These are phyloP conservation scores for Wickerhamomyces silvicola DNA, from an alignment of 805 yeast genomes.

Conservation along the genomic window DNA sequence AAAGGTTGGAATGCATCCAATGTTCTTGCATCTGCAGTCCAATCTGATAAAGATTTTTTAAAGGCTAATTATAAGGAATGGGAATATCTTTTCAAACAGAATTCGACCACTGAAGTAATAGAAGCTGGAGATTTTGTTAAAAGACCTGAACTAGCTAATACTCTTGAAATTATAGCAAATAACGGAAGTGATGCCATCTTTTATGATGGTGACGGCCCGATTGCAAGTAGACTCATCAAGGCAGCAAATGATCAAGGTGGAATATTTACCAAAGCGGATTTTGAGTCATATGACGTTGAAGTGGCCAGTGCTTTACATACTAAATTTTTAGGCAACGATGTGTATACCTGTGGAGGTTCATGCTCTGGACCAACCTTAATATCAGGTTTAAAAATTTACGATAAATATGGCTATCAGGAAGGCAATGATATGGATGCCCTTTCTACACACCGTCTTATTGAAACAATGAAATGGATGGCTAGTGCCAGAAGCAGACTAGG, in stretches of 20 bases:
- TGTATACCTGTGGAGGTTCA: constrained; percentile 61
- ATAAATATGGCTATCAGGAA: constrained; percentile 32
- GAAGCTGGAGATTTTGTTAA: constrained; percentile 52
- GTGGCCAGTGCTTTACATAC: constrained; percentile 35
- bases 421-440: constrained; percentile 42
- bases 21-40: constrained; percentile 38
- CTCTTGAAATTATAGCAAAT: constrained; percentile 61
- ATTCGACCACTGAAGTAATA: constrained; percentile 27
- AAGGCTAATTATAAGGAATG: constrained; percentile 37
- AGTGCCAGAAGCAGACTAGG: constrained; percentile 84
- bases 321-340: constrained; percentile 34
- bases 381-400: constrained; percentile 65
- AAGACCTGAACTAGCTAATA: constrained; percentile 58
- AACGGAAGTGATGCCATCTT: constrained; percentile 74
- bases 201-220: constrained; percentile 76
- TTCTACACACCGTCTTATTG: constrained; percentile 64
- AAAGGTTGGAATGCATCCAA: constrained; percentile 56
- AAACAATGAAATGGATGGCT: constrained; percentile 92
- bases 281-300: constrained; percentile 50
- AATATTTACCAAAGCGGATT: constrained; percentile 56
- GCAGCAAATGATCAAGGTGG: constrained; percentile 58
- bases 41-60: constrained; percentile 28
- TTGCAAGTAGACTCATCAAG: constrained; percentile 53
- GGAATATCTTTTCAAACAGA: constrained; percentile 45
- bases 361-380: constrained; percentile 80